Conservation (phyloP, 768 basidiomycete genomes). For the Lepiota venenata region DNA sequence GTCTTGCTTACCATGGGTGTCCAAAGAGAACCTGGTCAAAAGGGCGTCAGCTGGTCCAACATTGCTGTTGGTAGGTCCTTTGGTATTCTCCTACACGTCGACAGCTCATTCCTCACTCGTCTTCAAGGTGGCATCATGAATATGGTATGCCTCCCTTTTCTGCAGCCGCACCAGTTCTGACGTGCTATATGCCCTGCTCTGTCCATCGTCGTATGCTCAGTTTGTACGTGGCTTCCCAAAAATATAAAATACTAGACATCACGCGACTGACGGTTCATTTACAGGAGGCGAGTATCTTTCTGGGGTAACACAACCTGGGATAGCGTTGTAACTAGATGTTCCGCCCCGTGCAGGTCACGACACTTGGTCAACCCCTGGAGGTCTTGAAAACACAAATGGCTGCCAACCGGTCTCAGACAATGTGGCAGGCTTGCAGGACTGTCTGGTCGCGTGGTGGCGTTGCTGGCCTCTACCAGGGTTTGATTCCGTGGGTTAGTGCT, state of each 20-base stretch:
- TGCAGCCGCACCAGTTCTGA: constrained; percentile 6
- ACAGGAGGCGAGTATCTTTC: constrained; percentile 65
- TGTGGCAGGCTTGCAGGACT: constrained; percentile 78
- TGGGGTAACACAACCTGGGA: constrained; percentile 1
- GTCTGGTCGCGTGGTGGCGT: constrained; percentile 93
- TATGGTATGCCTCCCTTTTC: constrained; percentile 60
- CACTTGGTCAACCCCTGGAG: constrained; percentile 96
- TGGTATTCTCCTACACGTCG: constrained; percentile 15
- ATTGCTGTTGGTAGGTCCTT: constrained; percentile 81
- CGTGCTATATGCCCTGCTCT: constrained; percentile 9
- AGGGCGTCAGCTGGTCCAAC: constrained; percentile 91
- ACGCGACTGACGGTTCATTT: constrained; percentile 15
- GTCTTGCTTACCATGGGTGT: constrained; percentile 60
- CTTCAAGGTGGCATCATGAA: constrained; percentile 92
- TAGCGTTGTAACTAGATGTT: neutral
- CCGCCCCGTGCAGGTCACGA: constrained; percentile 72
- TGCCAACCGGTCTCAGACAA: constrained; percentile 88
- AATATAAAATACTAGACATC: constrained; percentile 16
- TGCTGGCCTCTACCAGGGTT: constrained; percentile 92
- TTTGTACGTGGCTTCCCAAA: constrained; percentile 43
- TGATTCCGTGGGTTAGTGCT: constrained; percentile 90
- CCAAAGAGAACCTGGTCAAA: constrained; percentile 84
- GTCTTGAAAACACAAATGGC: constrained; percentile 99
- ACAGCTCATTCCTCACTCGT: constrained; percentile 13
- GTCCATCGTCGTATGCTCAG: constrained; percentile 24